Evolutionary conservation across 345 rosid species (phyloP), one percentile per base, ranked within the genome.

Genomic region (Linum lewisii): DNA sequence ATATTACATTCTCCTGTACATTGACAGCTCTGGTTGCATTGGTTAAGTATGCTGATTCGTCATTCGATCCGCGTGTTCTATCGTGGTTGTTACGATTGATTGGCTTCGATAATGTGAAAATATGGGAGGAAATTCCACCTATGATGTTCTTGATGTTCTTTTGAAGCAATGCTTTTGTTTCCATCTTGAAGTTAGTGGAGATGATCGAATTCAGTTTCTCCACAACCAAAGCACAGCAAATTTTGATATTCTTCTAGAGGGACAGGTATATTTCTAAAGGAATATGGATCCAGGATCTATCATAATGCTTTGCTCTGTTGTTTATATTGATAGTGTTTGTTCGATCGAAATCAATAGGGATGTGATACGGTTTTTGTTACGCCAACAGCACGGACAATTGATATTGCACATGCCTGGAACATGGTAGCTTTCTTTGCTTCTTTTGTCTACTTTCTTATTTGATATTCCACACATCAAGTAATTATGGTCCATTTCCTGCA

Each of bases 161-260:
- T 53, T 21, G 55, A 64, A 54, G 29, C 22, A 24, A 70, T 57
- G 65, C 63, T 24, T 75, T 58, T 57, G 34, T 65, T 68, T 78
- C 51, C 14, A 42, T 53, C 52, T 38, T 68, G 49, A 78, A 90
- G 97, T 87, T 55, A 85, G 83, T 75, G 97, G 95, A 82, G 97
- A 85, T 76, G 97, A 90, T 50, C 88, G 91, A 10, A 58, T 76
- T 71, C 86, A 77, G 64, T 90, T 87, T 82, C 95, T 90, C 79
- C 97, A 90, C 69, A 90, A 90, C 78, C 95, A 90, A 75, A 90
- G 76, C 42, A 90, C 97, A 23, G 97, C 95, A 61, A 66, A 90
- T 76, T 90, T 90, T 69, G 95, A 87, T 78, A 52, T 65, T 73
- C 95, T 90, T 63, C 67, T 1, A 58, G 84, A 85, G 77, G 97